Conservation (phyloP, 345 rosid genomes). For the Lagerstroemia speciosa region DNA sequence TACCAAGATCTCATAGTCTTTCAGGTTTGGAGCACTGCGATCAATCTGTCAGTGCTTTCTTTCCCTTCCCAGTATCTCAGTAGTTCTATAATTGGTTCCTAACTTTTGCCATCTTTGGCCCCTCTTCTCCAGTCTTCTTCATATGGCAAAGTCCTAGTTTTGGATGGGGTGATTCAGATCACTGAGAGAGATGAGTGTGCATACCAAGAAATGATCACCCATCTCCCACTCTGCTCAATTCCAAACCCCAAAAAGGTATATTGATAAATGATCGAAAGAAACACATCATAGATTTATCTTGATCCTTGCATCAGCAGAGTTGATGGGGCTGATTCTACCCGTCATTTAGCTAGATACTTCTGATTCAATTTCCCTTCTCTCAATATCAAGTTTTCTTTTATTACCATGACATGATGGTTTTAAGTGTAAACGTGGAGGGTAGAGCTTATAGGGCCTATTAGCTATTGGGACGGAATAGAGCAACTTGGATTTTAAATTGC, state of each 20-base stretch:
- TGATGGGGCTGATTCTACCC: background rate
- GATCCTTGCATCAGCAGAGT: background rate
- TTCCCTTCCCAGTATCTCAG: background rate
- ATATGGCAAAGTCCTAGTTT: conserved; percentile 84
- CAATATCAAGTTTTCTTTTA: background rate
- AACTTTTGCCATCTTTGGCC: background rate
- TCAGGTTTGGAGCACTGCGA: conserved; percentile 36
- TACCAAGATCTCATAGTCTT: conserved; percentile 87
- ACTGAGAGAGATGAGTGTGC: conserved; percentile 98
- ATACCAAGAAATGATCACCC: conserved; percentile 97
- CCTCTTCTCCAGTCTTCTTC: conserved; percentile 61
- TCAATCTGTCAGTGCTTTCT: background rate
- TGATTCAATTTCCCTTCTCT: background rate
- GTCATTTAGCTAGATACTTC: background rate
- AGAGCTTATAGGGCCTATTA: background rate
- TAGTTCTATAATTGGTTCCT: background rate
- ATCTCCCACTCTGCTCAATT: conserved; percentile 89
- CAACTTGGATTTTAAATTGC: background rate
- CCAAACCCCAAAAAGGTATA: conserved; percentile 77
- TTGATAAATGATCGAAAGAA: background rate
- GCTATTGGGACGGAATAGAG: background rate
- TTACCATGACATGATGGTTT: background rate
- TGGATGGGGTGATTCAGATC: conserved; percentile 95
- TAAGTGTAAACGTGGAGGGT: background rate
- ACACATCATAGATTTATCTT: background rate